These are phyloP conservation scores for Aaosphaeria arxii DNA, from an alignment of 2,329 filamentous ascomycete genomes.

Conservation along the genomic window DNA sequence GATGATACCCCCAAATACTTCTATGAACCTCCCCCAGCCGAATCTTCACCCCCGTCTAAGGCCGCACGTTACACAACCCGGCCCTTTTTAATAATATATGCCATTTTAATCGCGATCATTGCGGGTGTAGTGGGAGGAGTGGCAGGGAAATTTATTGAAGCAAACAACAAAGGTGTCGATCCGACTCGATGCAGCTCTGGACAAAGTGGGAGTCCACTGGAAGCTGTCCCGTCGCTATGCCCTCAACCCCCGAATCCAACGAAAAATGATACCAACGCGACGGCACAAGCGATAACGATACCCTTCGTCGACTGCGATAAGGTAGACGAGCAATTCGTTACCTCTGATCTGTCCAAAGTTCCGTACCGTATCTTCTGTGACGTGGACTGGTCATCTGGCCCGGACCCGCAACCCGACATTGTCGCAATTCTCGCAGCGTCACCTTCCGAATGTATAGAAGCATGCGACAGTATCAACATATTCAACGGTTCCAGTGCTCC, in stretches of 20 bases:
- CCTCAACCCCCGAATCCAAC: background rate
- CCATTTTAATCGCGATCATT: background rate
- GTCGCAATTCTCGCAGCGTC: background rate
- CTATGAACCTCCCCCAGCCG: background rate
- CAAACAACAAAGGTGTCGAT: background rate
- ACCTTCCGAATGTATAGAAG: background rate
- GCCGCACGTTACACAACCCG: background rate
- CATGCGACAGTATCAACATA: background rate
- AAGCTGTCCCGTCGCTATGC: background rate
- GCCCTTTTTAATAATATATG: background rate
- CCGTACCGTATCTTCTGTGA: background rate
- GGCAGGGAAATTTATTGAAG: background rate
- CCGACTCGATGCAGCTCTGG: background rate
- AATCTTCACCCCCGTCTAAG: background rate
- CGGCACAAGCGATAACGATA: background rate
- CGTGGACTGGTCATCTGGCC: background rate
- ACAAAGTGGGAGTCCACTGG: background rate
- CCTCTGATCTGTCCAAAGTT: background rate
- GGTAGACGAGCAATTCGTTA: background rate
- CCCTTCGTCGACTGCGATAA: background rate
- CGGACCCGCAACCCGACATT: background rate
- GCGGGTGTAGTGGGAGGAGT: background rate
- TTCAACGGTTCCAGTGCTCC: background rate
- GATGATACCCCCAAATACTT: background rate
- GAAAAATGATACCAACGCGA: background rate